phyloP scores from a whole-genome alignment of 2,329 filamentous ascomycete genomes.

The Thermoascus crustaceus region DNA sequence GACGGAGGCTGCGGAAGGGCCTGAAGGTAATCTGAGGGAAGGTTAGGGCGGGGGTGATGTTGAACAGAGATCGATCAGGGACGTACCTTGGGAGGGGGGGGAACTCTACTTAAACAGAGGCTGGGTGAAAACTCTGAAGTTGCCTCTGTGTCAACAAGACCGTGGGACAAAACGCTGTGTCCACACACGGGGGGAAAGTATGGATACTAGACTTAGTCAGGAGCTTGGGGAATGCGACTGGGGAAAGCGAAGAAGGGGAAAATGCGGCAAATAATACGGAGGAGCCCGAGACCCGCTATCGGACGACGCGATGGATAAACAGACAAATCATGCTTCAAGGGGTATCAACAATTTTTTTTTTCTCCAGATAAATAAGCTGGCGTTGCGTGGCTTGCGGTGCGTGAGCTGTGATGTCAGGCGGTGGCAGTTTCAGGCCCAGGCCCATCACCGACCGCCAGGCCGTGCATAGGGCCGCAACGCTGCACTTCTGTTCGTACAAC shows the following conservation, averaged over 20 bases:
- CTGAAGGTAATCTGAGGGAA: too few relatives aligned
- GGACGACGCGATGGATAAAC: too few relatives aligned
- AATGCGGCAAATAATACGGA: too few relatives aligned
- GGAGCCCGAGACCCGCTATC: too few relatives aligned
- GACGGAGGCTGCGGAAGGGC: slow-evolving; percentile 4
- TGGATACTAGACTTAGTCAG: not conserved
- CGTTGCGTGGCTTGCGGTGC: too few relatives aligned
- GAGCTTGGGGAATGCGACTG: not conserved
- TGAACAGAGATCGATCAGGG: not conserved
- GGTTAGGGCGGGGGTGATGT: not conserved
- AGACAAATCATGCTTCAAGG: slow-evolving; percentile 1
- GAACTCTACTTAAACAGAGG: not conserved
- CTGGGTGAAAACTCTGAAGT: not conserved
- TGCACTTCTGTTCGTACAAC: too few relatives aligned
- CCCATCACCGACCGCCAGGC: too few relatives aligned
- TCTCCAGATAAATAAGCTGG: too few relatives aligned
- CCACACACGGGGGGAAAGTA: not conserved
- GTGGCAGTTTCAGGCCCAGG: slow-evolving; percentile 4
- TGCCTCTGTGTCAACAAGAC: not conserved
- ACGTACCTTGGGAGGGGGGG: too few relatives aligned
- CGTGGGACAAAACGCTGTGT: not conserved
- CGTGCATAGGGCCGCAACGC: too few relatives aligned
- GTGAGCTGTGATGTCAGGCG: slow-evolving; percentile 8
- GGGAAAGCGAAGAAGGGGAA: not conserved
- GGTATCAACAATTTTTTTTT: slow-evolving; percentile 6